phyloP scores from a whole-genome alignment of 2,329 filamentous ascomycete species.

The Alternaria hordeiaustralica region DNA sequence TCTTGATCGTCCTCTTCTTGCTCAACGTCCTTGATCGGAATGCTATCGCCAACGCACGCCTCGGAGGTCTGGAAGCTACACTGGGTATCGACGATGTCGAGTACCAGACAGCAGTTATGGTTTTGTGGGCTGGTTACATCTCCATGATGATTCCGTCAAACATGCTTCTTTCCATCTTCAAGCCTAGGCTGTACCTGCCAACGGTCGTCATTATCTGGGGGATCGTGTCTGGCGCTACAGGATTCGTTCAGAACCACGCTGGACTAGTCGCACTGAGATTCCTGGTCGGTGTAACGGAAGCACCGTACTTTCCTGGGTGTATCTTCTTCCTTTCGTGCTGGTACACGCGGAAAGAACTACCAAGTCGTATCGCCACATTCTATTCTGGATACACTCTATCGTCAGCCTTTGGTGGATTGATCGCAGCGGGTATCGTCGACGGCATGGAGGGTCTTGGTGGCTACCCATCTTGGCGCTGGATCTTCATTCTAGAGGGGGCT shows the following conservation, averaged over 20 bases:
- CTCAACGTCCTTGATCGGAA: slow-evolving; percentile 43
- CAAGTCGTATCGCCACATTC: slow-evolving; percentile 64
- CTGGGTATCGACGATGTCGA: not conserved
- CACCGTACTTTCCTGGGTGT: slow-evolving; percentile 24
- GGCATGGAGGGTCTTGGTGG: slow-evolving; percentile 40
- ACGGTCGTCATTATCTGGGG: slow-evolving; percentile 55
- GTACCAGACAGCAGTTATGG: slow-evolving; percentile 37
- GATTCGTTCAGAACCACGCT: slow-evolving; percentile 52
- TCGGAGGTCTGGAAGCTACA: slow-evolving; percentile 29
- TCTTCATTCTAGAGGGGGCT: slow-evolving; percentile 31
- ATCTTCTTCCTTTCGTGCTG: slow-evolving; percentile 33
- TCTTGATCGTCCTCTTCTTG: slow-evolving; percentile 38
- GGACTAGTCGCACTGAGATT: slow-evolving; percentile 53
- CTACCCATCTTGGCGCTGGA: slow-evolving; percentile 34
- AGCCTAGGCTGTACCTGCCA: slow-evolving; percentile 62
- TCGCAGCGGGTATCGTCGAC: slow-evolving; percentile 57
- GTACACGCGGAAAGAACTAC: slow-evolving; percentile 48
- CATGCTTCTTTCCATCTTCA: slow-evolving; percentile 61
- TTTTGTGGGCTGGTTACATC: slow-evolving; percentile 68
- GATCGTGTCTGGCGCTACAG: slow-evolving; percentile 54
- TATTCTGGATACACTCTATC: slow-evolving; percentile 62
- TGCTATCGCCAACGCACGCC: slow-evolving; percentile 35
- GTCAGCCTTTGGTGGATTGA: slow-evolving; percentile 60
- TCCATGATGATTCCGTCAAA: slow-evolving; percentile 69
- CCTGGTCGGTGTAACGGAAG: slow-evolving; percentile 46